These are phyloP conservation scores for Lichtheimia ramosa DNA, from an alignment of 371 early-diverging fungal genomes.

Conservation along the genomic window DNA sequence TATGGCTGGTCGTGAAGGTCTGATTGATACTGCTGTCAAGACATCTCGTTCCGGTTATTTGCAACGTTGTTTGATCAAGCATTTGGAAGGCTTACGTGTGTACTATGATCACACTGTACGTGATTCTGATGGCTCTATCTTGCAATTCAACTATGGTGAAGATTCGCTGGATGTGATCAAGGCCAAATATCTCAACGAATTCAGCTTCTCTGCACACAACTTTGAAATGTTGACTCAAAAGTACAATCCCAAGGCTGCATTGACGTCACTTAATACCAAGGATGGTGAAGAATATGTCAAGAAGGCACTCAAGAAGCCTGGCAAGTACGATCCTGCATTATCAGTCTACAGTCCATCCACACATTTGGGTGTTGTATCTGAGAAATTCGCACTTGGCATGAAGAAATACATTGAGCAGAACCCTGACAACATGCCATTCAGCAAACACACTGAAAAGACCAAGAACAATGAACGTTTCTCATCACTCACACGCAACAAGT, in stretches of 20 bases:
- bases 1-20: conserved; percentile 99
- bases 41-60: conserved; percentile 99
- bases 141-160: conserved; percentile 99
- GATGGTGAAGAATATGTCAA: conserved; percentile 78
- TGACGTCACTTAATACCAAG: conserved; percentile 74
- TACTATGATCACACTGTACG: conserved; percentile 98
- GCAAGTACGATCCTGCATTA: conserved; percentile 78
- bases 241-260: conserved; percentile 75
- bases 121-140: conserved; percentile 90
- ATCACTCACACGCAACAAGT: conserved; percentile 64
- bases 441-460: conserved; percentile 43
- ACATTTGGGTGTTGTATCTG: conserved; percentile 90
- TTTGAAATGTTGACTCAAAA: conserved; percentile 79
- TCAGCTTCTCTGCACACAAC: conserved; percentile 94
- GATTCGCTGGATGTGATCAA: conserved; percentile 99
- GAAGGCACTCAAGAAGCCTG: conserved; percentile 77
- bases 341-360: conserved; percentile 81
- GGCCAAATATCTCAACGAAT: conserved; percentile 86
- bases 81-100: conserved; percentile 96
- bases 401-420: conserved; percentile 72
- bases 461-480: conserved; percentile 60
- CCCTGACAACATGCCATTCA: conserved; percentile 60
- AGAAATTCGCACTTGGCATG: conserved; percentile 74
- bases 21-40: conserved; percentile 99
- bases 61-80: conserved; percentile 99